Evolutionary conservation across 768 basidiomycete species (phyloP).

Genomic region (Hypholoma fasciculare): DNA sequence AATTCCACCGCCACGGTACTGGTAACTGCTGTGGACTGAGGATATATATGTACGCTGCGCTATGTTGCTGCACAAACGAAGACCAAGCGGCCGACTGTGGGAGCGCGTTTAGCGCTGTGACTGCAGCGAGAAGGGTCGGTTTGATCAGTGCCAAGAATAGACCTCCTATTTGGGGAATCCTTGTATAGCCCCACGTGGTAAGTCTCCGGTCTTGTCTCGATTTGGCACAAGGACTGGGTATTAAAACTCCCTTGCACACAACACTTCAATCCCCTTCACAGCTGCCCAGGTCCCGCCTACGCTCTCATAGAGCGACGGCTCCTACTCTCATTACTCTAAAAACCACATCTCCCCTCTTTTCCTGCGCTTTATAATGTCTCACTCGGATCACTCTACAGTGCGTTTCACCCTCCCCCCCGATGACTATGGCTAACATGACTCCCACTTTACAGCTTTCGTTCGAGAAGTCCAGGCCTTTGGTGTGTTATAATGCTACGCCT

Average conservation of each 20-base stretch:
- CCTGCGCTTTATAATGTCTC: constrained; percentile 25
- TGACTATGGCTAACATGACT: constrained; percentile 5
- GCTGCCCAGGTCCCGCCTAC: constrained; percentile 12
- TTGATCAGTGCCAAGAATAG: constrained; percentile 4
- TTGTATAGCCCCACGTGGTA: constrained; percentile 31
- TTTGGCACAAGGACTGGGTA: constrained; percentile 23
- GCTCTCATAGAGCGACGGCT: constrained; percentile 9
- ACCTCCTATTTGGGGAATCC: constrained; percentile 27
- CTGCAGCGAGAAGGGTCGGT: neutral
- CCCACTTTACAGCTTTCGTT: constrained; percentile 17
- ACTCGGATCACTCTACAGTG: constrained; percentile 38
- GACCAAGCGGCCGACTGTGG: neutral
- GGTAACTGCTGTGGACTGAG: too few species aligned
- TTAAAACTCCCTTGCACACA: constrained; percentile 20
- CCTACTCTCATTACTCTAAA: constrained; percentile 9
- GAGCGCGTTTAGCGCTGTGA: neutral
- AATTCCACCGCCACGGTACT: too few species aligned
- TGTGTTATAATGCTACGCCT: constrained; percentile 11
- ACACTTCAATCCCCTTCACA: constrained; percentile 4
- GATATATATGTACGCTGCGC: too few species aligned
- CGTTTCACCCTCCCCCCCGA: constrained; percentile 7
- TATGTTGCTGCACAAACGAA: too few species aligned
- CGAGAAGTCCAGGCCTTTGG: constrained; percentile 24
- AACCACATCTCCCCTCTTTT: neutral
- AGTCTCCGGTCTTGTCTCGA: constrained; percentile 25